Percentiles rank a stretch among this genome's conserved stretches.
phyloP scores from a whole-genome alignment of 1,284 basidiomycete genomes.

The Athelia psychrophila region DNA sequence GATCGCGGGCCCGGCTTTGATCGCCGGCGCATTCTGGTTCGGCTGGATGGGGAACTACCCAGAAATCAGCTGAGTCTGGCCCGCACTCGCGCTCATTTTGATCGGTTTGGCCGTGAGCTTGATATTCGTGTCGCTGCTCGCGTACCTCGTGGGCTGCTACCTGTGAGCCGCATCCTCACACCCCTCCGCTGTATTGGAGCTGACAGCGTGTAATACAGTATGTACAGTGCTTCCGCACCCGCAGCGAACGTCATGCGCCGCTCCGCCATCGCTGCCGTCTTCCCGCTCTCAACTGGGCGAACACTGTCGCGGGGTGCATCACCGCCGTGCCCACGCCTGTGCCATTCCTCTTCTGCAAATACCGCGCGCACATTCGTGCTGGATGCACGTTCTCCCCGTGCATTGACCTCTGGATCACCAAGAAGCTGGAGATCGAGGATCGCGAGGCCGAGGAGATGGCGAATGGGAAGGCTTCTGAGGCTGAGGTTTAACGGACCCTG shows the following conservation, averaged over 20 bases:
- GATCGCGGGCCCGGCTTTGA: slow-evolving; percentile 36
- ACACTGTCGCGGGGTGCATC: slow-evolving; percentile 51
- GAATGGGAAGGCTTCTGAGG: too few relatives aligned
- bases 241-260: slow-evolving; percentile 71
- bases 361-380: background rate
- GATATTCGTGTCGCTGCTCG: slow-evolving; percentile 28
- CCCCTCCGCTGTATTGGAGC: background rate
- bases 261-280: slow-evolving; percentile 61
- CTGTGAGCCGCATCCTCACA: background rate
- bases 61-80: slow-evolving; percentile 24
- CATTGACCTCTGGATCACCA: background rate
- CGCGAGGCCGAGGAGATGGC: slow-evolving; percentile 3
- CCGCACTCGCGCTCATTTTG: slow-evolving; percentile 16
- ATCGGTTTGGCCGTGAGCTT: slow-evolving; percentile 28
- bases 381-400: slow-evolving; percentile 17
- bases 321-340: slow-evolving; percentile 49
- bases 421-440: slow-evolving; percentile 9
- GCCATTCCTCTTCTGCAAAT: slow-evolving; percentile 28
- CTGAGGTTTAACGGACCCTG: too few relatives aligned
- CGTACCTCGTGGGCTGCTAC: background rate
- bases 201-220: slow-evolving; percentile 14
- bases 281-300: slow-evolving; percentile 66
- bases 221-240: slow-evolving; percentile 58
- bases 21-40: slow-evolving; percentile 38
- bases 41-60: slow-evolving; percentile 26